Percentiles rank a stretch among this genome's conserved stretches.
phyloP scores from a whole-genome alignment of 192 early-diverging fungal species.

The Coemansia umbellata region DNA sequence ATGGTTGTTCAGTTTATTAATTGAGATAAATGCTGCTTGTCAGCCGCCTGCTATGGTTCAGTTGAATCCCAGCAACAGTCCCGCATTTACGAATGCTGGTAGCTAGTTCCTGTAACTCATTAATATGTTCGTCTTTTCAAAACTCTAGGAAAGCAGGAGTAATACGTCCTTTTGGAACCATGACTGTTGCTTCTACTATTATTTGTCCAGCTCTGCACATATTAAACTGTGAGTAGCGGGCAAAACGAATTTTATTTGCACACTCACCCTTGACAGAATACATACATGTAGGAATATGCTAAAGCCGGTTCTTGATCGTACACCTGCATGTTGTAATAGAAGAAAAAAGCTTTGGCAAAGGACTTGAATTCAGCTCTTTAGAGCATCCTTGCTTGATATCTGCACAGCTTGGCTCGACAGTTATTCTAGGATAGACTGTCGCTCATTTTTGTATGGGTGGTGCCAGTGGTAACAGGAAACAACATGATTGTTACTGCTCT shows the following conservation, averaged over 20 bases:
- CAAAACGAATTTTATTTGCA: conserved; percentile 62
- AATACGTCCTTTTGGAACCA: conserved; percentile 72
- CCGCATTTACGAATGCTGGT: conserved; percentile 61
- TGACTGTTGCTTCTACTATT: conserved; percentile 75
- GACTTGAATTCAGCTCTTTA: not conserved
- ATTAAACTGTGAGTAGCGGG: conserved; percentile 62
- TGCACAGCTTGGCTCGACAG: conserved; percentile 21
- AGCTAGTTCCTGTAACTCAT: conserved; percentile 31
- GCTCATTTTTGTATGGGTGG: conserved; percentile 51
- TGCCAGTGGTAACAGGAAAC: conserved; percentile 18
- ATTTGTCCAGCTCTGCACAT: conserved; percentile 74
- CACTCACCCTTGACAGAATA: conserved; percentile 65
- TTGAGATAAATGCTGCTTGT: conserved; percentile 41
- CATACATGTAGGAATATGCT: conserved; percentile 84
- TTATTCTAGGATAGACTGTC: conserved; percentile 57
- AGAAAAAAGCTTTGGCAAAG: conserved; percentile 55
- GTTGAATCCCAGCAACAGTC: conserved; percentile 64
- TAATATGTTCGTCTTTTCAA: conserved; percentile 77
- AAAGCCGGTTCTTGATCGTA: conserved; percentile 72
- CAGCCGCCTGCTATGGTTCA: conserved; percentile 83
- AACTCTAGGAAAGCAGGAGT: conserved; percentile 73
- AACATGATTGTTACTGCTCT: conserved; percentile 54
- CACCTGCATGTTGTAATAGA: conserved; percentile 63
- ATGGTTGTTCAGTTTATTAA: conserved; percentile 2
- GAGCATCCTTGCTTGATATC: conserved; percentile 33